Percentiles rank a stretch among this genome's conserved stretches.
These are phyloP conservation scores for Penicillium roqueforti DNA, from an alignment of 495 filamentous ascomycete genomes.

Conservation along the genomic window DNA sequence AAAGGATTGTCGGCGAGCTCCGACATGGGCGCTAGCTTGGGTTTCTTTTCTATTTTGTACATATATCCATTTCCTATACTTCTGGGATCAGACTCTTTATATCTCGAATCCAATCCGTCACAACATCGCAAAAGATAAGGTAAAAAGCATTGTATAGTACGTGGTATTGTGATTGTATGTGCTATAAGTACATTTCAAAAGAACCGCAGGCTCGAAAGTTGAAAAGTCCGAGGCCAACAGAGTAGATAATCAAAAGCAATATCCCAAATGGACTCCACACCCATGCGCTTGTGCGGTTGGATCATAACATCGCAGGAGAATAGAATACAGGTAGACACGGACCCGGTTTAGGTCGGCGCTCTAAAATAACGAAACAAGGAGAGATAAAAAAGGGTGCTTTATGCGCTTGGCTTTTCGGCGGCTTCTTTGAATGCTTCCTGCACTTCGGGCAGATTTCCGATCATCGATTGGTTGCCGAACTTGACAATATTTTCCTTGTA, in stretches of 20 bases:
- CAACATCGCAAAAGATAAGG: background rate
- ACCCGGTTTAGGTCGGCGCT: slow-evolving; percentile 7
- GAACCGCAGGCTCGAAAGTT: slow-evolving; percentile 10
- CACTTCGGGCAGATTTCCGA: slow-evolving; percentile 45
- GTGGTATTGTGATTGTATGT: slow-evolving; percentile 10
- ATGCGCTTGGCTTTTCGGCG: slow-evolving; percentile 20
- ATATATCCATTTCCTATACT: slow-evolving; percentile 26
- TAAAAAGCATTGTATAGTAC: background rate
- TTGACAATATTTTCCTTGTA: slow-evolving; percentile 84
- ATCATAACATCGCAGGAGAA: slow-evolving; percentile 31
- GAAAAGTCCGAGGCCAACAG: slow-evolving; percentile 6
- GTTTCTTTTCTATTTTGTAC: slow-evolving; percentile 20
- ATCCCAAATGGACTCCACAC: slow-evolving; percentile 41
- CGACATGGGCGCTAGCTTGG: slow-evolving; percentile 4
- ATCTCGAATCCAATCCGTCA: background rate
- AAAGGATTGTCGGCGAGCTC: background rate
- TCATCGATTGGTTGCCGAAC: slow-evolving; percentile 51
- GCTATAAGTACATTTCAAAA: slow-evolving; percentile 12
- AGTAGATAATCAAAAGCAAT: slow-evolving; percentile 22
- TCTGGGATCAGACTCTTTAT: slow-evolving; percentile 7
- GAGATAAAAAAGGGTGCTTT: slow-evolving; percentile 17
- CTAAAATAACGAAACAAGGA: slow-evolving; percentile 15
- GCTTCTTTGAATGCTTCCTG: slow-evolving; percentile 45
- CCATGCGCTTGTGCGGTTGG: slow-evolving; percentile 46
- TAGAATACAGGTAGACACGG: slow-evolving; percentile 28